Evolutionary conservation across 352 stramenopile species (phyloP), one percentile per base, ranked within the genome.

Genomic region (Poterioochromonas sp.): DNA sequence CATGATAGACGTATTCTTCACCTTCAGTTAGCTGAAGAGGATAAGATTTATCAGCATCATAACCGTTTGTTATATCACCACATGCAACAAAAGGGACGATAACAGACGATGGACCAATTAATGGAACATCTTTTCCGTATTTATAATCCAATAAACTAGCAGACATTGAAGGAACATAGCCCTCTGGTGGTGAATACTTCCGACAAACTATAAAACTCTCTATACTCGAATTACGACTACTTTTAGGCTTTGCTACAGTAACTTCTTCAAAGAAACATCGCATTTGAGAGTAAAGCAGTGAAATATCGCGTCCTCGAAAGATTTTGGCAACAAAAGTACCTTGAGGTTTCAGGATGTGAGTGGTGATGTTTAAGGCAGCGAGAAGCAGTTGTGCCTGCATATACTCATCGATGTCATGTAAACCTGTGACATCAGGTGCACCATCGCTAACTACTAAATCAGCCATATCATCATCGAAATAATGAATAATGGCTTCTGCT

Each of bases 301-400:
- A 90, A 58, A 97, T 93, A 86, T 99, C 93, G 62, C 93, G 86
- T 53, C 94, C 97, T 26, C 95, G 87, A 82, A 99, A 99, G 79
- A 99, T 98, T 86, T 99, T 99, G 69, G 95, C 96, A 26, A 99
- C 93, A 83, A 99, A 99, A 26, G 89, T 91, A n/a, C 96, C 96
- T 22, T 90, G 90, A 20, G 87, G 83, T 32, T 86, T 83, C 26
- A 99, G 84, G 49, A 99, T 91, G 81, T 97, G 92, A 0, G 92
- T 96, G 12, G 93, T 97, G 76, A 99, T 98, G 83, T 97, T 96
- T 32, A 99, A 87, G n/a, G 95, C 95, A 0, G 94, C 92, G 0
- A 97, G 85, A 20, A 99, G 83, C 32, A 99, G 87, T 82, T 99
- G 92, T 3, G 91, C 91, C 84, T 97, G 93, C 47, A 98, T 87